Base-by-base conservation (phyloP, 441 rosid genomes). In the Populus tomentosa region DNA sequence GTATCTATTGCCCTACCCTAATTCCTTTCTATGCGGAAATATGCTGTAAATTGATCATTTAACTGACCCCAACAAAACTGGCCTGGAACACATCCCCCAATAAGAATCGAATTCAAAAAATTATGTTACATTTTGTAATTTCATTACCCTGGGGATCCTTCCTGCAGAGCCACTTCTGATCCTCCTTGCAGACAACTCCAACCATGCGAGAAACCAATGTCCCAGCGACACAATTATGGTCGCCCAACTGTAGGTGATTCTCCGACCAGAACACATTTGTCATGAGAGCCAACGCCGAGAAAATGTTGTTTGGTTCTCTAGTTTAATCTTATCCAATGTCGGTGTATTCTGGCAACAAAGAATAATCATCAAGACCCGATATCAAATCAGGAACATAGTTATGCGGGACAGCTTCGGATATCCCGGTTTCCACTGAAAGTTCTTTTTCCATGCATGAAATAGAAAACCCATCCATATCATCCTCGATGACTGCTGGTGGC, bases 301-400 rank as follows among this genome's bases (percentile, higher is more conserved):
- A 79, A 18, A 40, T 72, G 65, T 11, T 21, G 28, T 64, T 75
- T 28, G 24, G 14, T 20, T 76, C 72, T 23, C 32, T 21, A 2
- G 38, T 66, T 74, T 65, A 80, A 69, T 32, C 75, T 81, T 87
- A 92, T 62, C 93, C 92, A 42, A 90, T 86, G 81, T 89, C 97
- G 20, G 87, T 86, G 70, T 78, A 88, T 70, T 94, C 98, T 0
- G 91, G 89, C 38, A 82, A 87, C 63, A 73, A 74, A 11, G 90
- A 84, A 75, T 78, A 91, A 86, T 94, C 92, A 64, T 92, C 95
- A 9, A 97, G 98, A 78, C 86, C 97, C 5, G 82, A 70, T 68
- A 84, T 80, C 59, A 91, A 83, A 59, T 78, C 86, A 32, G 93
- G 89, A 72, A 73, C 81, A 79, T 88, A 91, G 73, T 74, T 61